These are phyloP conservation scores for Daldinia sp. DNA, from an alignment of 2,329 filamentous ascomycete species.

Conservation along the genomic window DNA sequence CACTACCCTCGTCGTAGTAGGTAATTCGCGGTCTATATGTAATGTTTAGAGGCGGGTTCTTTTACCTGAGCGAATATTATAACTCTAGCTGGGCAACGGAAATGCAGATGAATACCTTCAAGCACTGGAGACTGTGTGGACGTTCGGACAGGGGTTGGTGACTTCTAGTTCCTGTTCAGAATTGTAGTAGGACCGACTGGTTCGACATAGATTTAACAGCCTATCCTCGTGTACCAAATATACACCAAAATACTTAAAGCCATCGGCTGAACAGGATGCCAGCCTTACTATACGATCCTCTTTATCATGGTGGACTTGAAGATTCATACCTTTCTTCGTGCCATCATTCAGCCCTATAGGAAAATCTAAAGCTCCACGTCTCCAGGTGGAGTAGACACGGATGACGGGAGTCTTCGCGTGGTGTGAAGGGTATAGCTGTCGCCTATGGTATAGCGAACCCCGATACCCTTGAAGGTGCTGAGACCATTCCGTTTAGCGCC, in stretches of 20 bases:
- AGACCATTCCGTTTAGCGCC: constrained; percentile 24
- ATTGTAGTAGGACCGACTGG: neutral
- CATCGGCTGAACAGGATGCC: neutral
- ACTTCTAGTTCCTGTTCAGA: neutral
- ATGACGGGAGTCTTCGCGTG: neutral
- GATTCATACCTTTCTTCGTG: neutral
- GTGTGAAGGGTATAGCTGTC: neutral
- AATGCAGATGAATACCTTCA: no score
- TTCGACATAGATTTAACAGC: neutral
- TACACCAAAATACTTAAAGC: neutral
- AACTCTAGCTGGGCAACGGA: no score
- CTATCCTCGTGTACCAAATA: neutral
- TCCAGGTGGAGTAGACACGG: neutral
- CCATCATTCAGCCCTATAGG: constrained; percentile 18
- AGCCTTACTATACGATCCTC: neutral
- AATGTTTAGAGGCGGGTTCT: no score
- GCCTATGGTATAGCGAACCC: neutral
- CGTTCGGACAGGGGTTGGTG: neutral
- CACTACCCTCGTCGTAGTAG: no score
- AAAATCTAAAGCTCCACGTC: constrained; percentile 4
- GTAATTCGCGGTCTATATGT: no score
- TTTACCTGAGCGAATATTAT: no score
- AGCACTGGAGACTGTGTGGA: neutral
- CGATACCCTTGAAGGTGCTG: constrained; percentile 15
- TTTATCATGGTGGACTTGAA: neutral